A percentile compares a stretch with the other conserved stretches of the same genome.
phyloP scores from a whole-genome alignment of 441 rosid genomes.

The Croton laevigatus region DNA sequence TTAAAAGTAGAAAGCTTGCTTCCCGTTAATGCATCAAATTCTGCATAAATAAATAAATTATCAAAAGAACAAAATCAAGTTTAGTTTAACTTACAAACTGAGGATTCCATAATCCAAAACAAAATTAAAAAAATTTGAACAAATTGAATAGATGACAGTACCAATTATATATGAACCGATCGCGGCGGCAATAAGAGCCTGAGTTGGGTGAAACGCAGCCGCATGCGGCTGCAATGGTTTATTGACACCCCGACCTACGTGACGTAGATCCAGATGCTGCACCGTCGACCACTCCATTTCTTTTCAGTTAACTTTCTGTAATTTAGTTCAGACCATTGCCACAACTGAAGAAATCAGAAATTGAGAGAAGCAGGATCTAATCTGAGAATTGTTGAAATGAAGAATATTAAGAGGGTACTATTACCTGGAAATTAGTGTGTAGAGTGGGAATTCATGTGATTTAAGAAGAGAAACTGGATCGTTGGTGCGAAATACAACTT shows the following conservation, averaged over 20 bases:
- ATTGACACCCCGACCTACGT: slow-evolving; percentile 67
- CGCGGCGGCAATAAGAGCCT: slow-evolving; percentile 77
- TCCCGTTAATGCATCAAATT: slow-evolving; percentile 92
- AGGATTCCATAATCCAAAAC: background rate
- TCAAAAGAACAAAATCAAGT: background rate
- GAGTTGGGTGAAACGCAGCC: slow-evolving; percentile 84
- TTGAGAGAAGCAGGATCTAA: slow-evolving; percentile 5
- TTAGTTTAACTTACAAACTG: background rate
- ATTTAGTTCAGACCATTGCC: background rate
- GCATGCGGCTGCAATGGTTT: slow-evolving; percentile 91
- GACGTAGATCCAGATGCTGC: slow-evolving; percentile 95
- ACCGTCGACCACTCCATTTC: slow-evolving; percentile 96
- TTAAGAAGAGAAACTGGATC: background rate
- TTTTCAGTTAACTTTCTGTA: background rate
- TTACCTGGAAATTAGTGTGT: background rate
- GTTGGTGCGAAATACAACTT: background rate
- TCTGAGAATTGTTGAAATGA: background rate
- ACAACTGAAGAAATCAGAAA: background rate
- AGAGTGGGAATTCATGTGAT: slow-evolving; percentile 7
- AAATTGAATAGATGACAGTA: slow-evolving; percentile 20
- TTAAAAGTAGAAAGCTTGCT: slow-evolving; percentile 81
- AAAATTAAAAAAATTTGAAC: background rate
- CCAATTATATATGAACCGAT: slow-evolving; percentile 79
- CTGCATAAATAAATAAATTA: slow-evolving; percentile 32
- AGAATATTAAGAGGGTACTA: background rate